Conservation (phyloP, 2,329 filamentous ascomycete genomes). For the Calycina herbarum region DNA sequence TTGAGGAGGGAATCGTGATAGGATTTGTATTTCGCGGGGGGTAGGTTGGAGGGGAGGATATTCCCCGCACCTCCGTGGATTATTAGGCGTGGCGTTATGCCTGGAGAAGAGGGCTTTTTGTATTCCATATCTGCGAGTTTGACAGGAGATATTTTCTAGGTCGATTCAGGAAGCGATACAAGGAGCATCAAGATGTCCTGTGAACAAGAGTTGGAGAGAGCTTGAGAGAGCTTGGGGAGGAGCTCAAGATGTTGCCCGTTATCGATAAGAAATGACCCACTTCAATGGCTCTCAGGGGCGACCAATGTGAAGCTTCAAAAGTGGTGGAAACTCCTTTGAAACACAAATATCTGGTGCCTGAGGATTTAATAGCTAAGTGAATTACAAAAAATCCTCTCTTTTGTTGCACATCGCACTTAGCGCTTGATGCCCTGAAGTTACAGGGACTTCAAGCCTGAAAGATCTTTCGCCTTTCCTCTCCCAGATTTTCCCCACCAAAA, state of each 20-base stretch:
- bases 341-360: not conserved
- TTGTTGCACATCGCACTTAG: slow-evolving; percentile 1
- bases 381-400: not conserved
- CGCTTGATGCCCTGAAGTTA: not conserved
- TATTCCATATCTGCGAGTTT: slow-evolving; percentile 24
- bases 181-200: not conserved
- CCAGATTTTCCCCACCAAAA: no score
- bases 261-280: slow-evolving; percentile 3
- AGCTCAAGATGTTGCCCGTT: not conserved
- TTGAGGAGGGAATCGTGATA: slow-evolving; percentile 61
- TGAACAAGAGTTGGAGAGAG: not conserved
- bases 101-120: slow-evolving; percentile 16
- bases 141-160: not conserved
- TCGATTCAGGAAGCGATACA: not conserved
- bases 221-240: not conserved
- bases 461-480: not conserved
- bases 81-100: slow-evolving; percentile 41
- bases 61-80: slow-evolving; percentile 66
- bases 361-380: not conserved
- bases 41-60: slow-evolving; percentile 59
- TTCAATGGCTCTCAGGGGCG: not conserved
- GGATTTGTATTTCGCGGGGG: slow-evolving; percentile 55
- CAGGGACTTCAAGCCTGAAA: not conserved
- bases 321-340: not conserved
- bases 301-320: not conserved